Conservation (phyloP, 805 yeast species). For the Candida yuanshanica region DNA sequence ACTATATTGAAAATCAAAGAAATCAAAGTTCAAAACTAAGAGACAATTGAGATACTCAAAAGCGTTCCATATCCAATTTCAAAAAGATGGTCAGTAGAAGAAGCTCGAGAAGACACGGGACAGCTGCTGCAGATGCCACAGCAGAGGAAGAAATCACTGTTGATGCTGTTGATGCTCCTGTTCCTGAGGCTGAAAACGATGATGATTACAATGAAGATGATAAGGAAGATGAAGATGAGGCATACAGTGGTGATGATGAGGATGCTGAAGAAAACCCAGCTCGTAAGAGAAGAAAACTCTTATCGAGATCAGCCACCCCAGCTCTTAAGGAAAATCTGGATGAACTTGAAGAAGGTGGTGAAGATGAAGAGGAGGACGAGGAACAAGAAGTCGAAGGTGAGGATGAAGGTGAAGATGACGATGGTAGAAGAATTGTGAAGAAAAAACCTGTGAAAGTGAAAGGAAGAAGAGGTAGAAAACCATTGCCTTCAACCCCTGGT, state of each 20-base stretch:
- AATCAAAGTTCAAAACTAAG: too few species aligned
- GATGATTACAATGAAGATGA: neutral
- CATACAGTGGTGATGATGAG: neutral
- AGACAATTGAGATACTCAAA: neutral
- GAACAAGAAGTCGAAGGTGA: constrained; percentile 21
- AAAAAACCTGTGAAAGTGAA: constrained; percentile 13
- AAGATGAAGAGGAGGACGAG: constrained; percentile 26
- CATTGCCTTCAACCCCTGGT: constrained; percentile 25
- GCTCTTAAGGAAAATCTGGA: neutral
- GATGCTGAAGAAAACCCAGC: neutral
- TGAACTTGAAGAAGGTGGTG: constrained; percentile 16
- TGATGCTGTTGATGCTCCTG: constrained; percentile 60
- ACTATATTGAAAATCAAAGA: neutral
- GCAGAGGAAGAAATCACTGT: constrained; percentile 70
- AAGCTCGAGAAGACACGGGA: constrained; percentile 33
- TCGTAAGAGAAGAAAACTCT: neutral
- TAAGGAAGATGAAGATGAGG: neutral
- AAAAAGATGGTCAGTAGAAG: neutral
- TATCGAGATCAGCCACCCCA: neutral
- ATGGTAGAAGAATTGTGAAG: constrained; percentile 13
- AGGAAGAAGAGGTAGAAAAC: constrained; percentile 37
- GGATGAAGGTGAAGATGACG: constrained; percentile 24
- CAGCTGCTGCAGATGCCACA: constrained; percentile 87
- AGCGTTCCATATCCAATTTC: neutral
- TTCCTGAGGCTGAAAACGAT: constrained; percentile 26